phyloP scores from a whole-genome alignment of 75 land plant species.

The Picea sitchensis region DNA sequence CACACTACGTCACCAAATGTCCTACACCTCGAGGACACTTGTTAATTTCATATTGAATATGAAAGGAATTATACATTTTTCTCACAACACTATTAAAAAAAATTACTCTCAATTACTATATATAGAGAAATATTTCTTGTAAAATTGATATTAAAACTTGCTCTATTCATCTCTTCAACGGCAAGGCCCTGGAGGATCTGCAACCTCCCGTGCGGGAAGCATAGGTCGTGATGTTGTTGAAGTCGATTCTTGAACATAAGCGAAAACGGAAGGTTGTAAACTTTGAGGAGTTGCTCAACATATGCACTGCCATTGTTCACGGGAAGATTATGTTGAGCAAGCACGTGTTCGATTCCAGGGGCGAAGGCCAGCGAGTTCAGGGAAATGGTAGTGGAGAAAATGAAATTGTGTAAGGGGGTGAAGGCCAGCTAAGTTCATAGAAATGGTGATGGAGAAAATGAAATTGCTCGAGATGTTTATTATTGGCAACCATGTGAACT shows the following conservation, averaged over 20 bases:
- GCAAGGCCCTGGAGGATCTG: constrained; percentile 55
- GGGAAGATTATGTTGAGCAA: constrained; percentile 28
- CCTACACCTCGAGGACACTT: too few species aligned
- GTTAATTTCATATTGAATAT: too few species aligned
- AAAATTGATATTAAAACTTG: too few species aligned
- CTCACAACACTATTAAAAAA: too few species aligned
- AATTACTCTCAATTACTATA: too few species aligned
- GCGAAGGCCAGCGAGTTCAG: constrained; percentile 29
- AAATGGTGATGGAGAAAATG: too few species aligned
- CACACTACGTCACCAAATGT: too few species aligned
- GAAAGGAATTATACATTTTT: too few species aligned
- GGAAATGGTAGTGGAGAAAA: constrained; percentile 46
- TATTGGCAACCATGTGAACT: constrained; percentile 1
- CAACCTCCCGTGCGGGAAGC: constrained; percentile 38
- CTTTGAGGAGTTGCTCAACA: constrained; percentile 30
- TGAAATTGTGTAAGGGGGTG: too few species aligned
- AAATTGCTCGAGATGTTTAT: constrained; percentile 27
- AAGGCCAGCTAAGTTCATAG: too few species aligned
- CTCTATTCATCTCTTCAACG: constrained; percentile 60
- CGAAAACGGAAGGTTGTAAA: constrained; percentile 5
- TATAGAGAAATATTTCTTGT: too few species aligned
- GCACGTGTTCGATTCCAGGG: constrained; percentile 19
- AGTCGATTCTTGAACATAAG: constrained; percentile 7
- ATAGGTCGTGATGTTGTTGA: constrained; percentile 11
- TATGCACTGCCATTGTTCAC: constrained; percentile 21